Evolutionary conservation across 139 green algal genomes (phyloP), one percentile per base, ranked within the genome.

Genomic region (Volvox africanus): DNA sequence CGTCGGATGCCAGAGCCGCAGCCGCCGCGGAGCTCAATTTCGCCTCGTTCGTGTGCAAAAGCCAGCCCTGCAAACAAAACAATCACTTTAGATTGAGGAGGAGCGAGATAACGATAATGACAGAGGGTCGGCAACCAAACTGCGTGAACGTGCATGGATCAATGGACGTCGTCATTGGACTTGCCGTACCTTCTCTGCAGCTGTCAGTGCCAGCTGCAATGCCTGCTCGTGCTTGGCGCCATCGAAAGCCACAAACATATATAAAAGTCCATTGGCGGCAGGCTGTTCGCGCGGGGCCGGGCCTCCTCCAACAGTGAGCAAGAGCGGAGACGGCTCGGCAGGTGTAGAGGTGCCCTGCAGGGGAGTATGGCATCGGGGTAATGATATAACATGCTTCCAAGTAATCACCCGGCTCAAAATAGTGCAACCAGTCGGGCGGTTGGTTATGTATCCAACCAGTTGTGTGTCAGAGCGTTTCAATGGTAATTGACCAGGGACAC

Each of bases 201-300:
- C 55, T 1, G 17, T 30, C 1, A 32, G 17, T 0, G 85, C 85
- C 24, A 89, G n/a, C 69, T 37, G 21, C 85, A 89, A 5, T 20
- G 85, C 85, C 69, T 35, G 16, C 26, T 67, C 83, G 67, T 62
- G 35, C 67, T 68, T 67, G 35, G 26, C 68, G 24, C 67, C 36
- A 21, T 89, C 83, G 37, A 81, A 89, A 9, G 73, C 35, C 13
- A 61, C 83, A 28, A 89, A 80, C 67, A 89, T 24, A 68, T 89
- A 89, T 0, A 26, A 71, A 20, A 32, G 0, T 21, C 83, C 67
- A 9, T 55, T 55, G 44, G 44, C 9, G 44, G 44, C 44, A 9
- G 44, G 44, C 44, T 55, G 44, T 3, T 24, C 65, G 6, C 36
- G 33, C 36, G 1, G 68, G 1, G 35, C 12, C 83, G 67, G 24